Evolutionary conservation across 495 filamentous ascomycete genomes (phyloP).

Genomic region (Tuber magnatum): DNA sequence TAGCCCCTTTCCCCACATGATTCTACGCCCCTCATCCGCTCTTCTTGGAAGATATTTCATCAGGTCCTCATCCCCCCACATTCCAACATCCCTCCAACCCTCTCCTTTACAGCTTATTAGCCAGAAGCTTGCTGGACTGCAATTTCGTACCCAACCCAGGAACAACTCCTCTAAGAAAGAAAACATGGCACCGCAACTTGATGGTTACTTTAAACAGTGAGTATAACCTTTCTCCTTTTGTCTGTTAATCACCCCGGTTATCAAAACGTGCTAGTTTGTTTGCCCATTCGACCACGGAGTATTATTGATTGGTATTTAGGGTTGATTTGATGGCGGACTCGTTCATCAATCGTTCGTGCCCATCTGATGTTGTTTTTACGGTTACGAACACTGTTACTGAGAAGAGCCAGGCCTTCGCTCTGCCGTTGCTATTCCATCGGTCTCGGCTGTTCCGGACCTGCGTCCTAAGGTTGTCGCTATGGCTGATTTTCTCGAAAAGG

Average conservation of each 20-base stretch:
- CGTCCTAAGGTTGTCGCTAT: constrained; percentile 90
- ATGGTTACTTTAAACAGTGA: constrained; percentile 74
- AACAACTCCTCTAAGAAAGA: constrained; percentile 24
- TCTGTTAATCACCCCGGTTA: background rate
- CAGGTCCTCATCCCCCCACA: constrained; percentile 13
- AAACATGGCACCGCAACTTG: constrained; percentile 77
- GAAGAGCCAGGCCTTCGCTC: constrained; percentile 57
- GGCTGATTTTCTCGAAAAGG: constrained; percentile 79
- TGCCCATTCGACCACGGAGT: background rate
- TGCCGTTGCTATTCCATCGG: constrained; percentile 91
- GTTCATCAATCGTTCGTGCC: constrained; percentile 74
- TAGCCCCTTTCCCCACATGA: constrained; percentile 15
- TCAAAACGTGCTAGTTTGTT: background rate
- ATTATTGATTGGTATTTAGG: constrained; percentile 40
- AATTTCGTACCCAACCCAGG: constrained; percentile 14
- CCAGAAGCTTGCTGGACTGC: constrained; percentile 3
- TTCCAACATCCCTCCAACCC: background rate
- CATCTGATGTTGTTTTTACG: background rate
- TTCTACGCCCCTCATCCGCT: constrained; percentile 12
- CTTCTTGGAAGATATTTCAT: constrained; percentile 17
- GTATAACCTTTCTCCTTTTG: constrained; percentile 23
- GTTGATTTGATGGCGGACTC: constrained; percentile 70
- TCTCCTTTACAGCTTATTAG: constrained; percentile 2
- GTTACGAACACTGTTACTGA: constrained; percentile 4
- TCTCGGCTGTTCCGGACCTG: constrained; percentile 83